Conservation (phyloP, 176 grass and related monocot species). For the Rhynchospora breviuscula region DNA sequence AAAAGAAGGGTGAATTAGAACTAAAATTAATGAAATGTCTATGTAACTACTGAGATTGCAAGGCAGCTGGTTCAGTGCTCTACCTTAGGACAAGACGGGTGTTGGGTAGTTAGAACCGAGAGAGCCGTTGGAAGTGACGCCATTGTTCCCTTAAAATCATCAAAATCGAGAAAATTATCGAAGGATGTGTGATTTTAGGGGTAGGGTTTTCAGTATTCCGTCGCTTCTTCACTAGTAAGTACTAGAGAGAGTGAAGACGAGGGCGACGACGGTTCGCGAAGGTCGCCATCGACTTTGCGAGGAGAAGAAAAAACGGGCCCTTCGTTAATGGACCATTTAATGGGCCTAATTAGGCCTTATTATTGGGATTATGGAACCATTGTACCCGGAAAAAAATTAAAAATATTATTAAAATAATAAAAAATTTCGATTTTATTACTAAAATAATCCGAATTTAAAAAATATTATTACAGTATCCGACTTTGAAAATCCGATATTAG, state of each 20-base stretch:
- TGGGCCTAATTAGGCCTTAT: neutral
- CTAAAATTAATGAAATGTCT: neutral
- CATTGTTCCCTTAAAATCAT: conserved; percentile 10
- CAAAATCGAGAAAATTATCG: neutral
- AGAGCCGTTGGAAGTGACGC: neutral
- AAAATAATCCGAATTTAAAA: too few species aligned
- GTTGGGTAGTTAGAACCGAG: neutral
- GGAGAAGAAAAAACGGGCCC: neutral
- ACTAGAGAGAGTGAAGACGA: neutral
- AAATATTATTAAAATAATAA: too few species aligned
- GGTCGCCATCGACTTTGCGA: too few species aligned
- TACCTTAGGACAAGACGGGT: conserved; percentile 7
- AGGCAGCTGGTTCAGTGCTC: neutral
- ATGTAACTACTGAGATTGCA: neutral
- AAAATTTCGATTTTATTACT: too few species aligned
- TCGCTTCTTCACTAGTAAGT: neutral
- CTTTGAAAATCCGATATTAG: too few species aligned
- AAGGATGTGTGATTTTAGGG: neutral
- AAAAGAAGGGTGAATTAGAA: neutral
- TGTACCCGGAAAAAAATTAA: too few species aligned
- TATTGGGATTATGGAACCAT: too few species aligned
- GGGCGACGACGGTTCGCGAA: neutral
- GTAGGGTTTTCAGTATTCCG: neutral
- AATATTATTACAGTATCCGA: too few species aligned
- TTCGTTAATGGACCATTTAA: neutral